phyloP scores from a whole-genome alignment of 768 basidiomycete species.

The Lactarius akahatsu region DNA sequence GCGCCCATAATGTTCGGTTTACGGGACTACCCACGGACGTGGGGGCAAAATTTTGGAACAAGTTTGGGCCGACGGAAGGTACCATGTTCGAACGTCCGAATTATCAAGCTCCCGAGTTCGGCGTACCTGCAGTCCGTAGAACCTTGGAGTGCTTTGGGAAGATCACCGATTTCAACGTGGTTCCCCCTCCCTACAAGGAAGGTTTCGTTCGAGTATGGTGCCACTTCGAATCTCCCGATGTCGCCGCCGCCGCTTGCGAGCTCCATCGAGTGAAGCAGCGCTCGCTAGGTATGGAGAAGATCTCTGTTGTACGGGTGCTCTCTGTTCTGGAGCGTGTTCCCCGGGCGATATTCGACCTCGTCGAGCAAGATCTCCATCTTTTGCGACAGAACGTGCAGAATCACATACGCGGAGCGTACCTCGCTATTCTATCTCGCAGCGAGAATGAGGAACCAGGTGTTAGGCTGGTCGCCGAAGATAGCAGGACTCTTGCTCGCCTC shows the following conservation, averaged over 20 bases:
- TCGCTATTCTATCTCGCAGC: slow-evolving; percentile 34
- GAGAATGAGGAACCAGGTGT: slow-evolving; percentile 35
- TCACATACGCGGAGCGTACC: slow-evolving; percentile 34
- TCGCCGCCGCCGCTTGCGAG: slow-evolving; percentile 52
- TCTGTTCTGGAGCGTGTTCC: slow-evolving; percentile 50
- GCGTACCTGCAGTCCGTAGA: slow-evolving; percentile 40
- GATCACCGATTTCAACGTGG: slow-evolving; percentile 44
- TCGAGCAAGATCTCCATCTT: slow-evolving; percentile 46
- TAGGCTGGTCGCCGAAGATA: slow-evolving; percentile 50
- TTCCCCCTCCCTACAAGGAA: slow-evolving; percentile 51
- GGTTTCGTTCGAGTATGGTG: slow-evolving; percentile 56
- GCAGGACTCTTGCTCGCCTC: slow-evolving; percentile 51
- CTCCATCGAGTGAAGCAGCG: slow-evolving; percentile 49
- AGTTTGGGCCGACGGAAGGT: slow-evolving; percentile 48
- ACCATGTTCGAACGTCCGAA: slow-evolving; percentile 54
- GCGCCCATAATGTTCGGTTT: slow-evolving; percentile 60
- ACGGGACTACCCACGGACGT: slow-evolving; percentile 49
- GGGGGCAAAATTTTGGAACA: slow-evolving; percentile 42
- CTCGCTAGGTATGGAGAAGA: slow-evolving; percentile 45
- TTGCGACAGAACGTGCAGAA: slow-evolving; percentile 42
- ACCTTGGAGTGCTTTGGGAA: slow-evolving; percentile 42
- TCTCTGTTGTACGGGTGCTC: slow-evolving; percentile 55
- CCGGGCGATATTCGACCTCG: slow-evolving; percentile 38
- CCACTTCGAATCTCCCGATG: slow-evolving; percentile 49
- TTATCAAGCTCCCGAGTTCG: slow-evolving; percentile 39